Base-by-base conservation (phyloP, 2,329 filamentous ascomycete species). In the Fusarium sp. region DNA sequence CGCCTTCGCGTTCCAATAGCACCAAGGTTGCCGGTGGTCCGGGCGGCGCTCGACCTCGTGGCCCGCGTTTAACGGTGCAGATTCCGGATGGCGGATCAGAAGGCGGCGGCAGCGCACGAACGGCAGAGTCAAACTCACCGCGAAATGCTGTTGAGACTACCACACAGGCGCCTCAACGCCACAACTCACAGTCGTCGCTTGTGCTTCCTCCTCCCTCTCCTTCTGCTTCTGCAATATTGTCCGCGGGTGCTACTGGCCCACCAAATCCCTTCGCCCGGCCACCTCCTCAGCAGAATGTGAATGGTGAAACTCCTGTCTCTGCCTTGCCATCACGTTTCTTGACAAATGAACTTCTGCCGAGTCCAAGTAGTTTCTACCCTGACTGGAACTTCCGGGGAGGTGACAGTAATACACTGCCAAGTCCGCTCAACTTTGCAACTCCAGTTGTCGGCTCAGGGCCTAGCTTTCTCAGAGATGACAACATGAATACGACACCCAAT, bases 241-340 rank as follows among this genome's bases (percentile, higher is more conserved):
- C 94, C 47, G 96, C 96, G 1, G 96, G 96, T 40, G 95, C 96
- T 10, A 92, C 91, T 38, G 96, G 96, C 0, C 96, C 96, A 15
- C 94, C 94, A 3, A 99, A 99, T 78, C 96, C 96, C 0, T 99
- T 98, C 78, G 96, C 96, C 9, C 88, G 95, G 42, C 96, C 95
- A 1, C 88, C 91, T 26, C 94, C 92, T 6, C 93, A 94, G 28
- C 85, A 89, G 58, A 88, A 86, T 73, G 81, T 84, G 67, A 84
- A 83, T 63, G 82, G 79, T n/a, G 72, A 73, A 22, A 91, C 96
- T 0, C 96, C 96, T 0, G 94, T 97, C n/a, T 98, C 94, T 3
- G 94, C 95, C 5, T 84, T 99, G 13, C 96, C 96, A 0, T 97
- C 93, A 51, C 89, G 95, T 40, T 98, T 98, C 79, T 91, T 98